These are phyloP conservation scores for Capsella rubella DNA, from an alignment of 441 rosid species.

Conservation along the genomic window DNA sequence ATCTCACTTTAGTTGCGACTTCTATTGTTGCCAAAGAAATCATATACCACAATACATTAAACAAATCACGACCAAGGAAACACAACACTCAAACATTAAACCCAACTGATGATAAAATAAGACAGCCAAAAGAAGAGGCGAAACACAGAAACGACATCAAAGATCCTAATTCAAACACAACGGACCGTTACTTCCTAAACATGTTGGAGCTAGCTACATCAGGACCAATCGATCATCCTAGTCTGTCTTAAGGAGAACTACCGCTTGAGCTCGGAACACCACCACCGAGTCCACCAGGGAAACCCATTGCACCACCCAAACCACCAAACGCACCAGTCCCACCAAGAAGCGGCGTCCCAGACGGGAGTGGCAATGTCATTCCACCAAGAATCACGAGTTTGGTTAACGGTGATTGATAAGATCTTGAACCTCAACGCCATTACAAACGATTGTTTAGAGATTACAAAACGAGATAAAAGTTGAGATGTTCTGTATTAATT, in stretches of 20 bases:
- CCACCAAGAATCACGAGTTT: conserved; percentile 35
- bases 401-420: conserved; percentile 1
- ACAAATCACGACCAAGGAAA: neutral
- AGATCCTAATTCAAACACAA: conserved; percentile 14
- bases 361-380: conserved; percentile 34
- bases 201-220: conserved; percentile 1
- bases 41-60: neutral
- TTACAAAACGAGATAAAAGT: neutral
- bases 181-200: neutral
- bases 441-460: neutral
- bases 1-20: neutral
- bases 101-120: neutral
- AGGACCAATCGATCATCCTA: conserved; percentile 1
- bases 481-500: neutral
- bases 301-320: conserved; percentile 38
- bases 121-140: neutral
- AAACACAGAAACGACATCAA: conserved; percentile 1
- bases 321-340: conserved; percentile 36
- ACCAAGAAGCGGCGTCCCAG: conserved; percentile 42
- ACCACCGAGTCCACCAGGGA: conserved; percentile 28
- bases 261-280: conserved; percentile 32
- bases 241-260: conserved; percentile 35
- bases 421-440: conserved; percentile 15
- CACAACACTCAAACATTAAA: conserved; percentile 16
- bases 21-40: neutral